Conservation (phyloP, 2,329 filamentous ascomycete species). For the Aureobasidium lini region DNA sequence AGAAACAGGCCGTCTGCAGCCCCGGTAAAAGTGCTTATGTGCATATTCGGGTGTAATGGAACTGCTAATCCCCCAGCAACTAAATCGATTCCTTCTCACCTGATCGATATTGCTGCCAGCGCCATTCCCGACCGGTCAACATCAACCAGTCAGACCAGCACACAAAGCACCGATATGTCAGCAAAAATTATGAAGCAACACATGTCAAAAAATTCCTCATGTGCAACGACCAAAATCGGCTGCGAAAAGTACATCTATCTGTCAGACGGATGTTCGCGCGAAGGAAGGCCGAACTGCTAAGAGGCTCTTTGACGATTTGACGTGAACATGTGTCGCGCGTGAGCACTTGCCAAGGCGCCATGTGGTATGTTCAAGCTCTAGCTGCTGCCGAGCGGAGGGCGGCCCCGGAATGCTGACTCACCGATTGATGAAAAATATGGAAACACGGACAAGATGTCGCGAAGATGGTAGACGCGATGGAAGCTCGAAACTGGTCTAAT, state of each 20-base stretch:
- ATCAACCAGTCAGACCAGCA: background rate
- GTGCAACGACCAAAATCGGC: no score
- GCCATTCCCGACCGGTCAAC: background rate
- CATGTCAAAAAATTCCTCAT: background rate
- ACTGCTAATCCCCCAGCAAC: background rate
- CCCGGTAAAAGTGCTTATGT: background rate
- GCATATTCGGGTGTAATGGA: background rate
- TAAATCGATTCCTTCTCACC: background rate
- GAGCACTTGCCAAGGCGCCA: constrained; percentile 5
- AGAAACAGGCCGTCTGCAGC: background rate
- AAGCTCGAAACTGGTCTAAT: no score
- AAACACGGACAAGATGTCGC: background rate
- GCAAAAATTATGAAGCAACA: background rate
- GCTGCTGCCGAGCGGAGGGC: background rate
- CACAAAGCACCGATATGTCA: background rate
- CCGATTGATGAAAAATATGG: background rate
- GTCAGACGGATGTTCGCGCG: background rate
- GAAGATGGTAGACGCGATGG: background rate
- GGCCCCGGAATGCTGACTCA: background rate
- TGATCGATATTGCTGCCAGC: background rate
- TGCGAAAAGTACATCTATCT: background rate
- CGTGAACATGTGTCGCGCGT: background rate
- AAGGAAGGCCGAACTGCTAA: background rate
- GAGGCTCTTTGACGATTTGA: background rate
- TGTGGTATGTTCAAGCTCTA: background rate